Base-by-base conservation (phyloP, 179 eudicot genomes). In the Beta corolliflora region DNA sequence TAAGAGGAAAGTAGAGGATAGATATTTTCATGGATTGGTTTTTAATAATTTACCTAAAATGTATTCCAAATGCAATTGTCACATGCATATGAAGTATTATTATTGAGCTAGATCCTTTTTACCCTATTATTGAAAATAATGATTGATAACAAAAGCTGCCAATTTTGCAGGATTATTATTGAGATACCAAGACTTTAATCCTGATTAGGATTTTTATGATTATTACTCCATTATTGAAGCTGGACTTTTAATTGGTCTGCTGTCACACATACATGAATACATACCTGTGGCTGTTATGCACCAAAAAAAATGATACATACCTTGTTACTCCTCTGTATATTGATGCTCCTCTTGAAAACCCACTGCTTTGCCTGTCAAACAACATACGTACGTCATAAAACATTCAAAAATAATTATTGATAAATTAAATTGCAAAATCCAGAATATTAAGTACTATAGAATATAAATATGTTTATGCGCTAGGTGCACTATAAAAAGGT, bases 281-380 rank as follows among this genome's bases (percentile, higher is more conserved):
- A 29, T 29, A 29, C 31, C 1, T 29, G 0, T 25, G 1, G 1
- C 1, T 25, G 31, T 29, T 29, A 36, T 36, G 41, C 41, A 36
- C 41, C 41, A 2, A 36, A 36, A 36, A 36, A 36, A 36, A 36
- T 29, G 31, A 65, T 11, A 36, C 44, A 68, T 78, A 90, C 94
- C 97, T 92, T 82, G 97, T 93, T 52, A 93, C 97, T 77, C 97
- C 97, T 87, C 97, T 83, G 83, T 93, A 93, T 81, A 89, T 86
- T n/a, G 97, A 93, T 0, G 97, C 97, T 64, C 97, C 97, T 80
- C 97, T 88, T 53, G 97, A 93, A 78, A 93, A 93, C 19, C 97
- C 95, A 81, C 95, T 93, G 81, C 97, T 93, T 89, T 91, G 90
- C 87, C 97, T 93, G 88, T 55, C 6, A 25, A 25, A 69, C 44